phyloP scores from a whole-genome alignment of 768 basidiomycete species.

The Mycena capillaripes region DNA sequence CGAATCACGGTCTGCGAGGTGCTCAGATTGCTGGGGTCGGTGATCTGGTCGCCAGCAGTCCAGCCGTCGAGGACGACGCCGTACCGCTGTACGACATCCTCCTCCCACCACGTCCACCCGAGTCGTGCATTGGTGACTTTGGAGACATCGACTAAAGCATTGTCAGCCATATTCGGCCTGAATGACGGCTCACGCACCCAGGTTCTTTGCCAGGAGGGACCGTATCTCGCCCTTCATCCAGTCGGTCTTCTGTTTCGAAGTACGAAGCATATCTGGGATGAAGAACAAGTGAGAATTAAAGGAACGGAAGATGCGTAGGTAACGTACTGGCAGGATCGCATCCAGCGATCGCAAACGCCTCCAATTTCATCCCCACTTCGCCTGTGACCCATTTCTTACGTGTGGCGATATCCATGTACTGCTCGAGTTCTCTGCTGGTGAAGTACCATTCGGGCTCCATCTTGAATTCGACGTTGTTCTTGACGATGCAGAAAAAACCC shows the following conservation, averaged over 20 bases:
- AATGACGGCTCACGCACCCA: neutral
- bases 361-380: constrained; percentile 28
- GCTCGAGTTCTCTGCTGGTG: constrained; percentile 26
- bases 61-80: constrained; percentile 7
- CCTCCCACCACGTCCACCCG: neutral
- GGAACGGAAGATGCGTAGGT: too few relatives aligned
- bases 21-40: constrained; percentile 16
- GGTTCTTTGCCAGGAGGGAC: neutral
- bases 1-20: neutral
- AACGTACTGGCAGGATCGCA: constrained; percentile 30
- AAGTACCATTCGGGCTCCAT: constrained; percentile 41
- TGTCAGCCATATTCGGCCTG: neutral
- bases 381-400: constrained; percentile 20
- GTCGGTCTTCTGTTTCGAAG: neutral
- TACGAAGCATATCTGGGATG: neutral
- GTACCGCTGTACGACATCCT: constrained; percentile 16
- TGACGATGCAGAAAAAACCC: constrained; percentile 43
- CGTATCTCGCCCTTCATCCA: constrained; percentile 8
- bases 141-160: neutral
- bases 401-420: constrained; percentile 37
- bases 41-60: neutral
- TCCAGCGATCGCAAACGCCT: constrained; percentile 35
- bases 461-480: constrained; percentile 30
- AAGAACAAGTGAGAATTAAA: neutral
- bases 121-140: neutral